Percentiles rank a stretch among this genome's conserved stretches.
phyloP scores from a whole-genome alignment of 768 basidiomycete species.

The Pleurotus platypus region DNA sequence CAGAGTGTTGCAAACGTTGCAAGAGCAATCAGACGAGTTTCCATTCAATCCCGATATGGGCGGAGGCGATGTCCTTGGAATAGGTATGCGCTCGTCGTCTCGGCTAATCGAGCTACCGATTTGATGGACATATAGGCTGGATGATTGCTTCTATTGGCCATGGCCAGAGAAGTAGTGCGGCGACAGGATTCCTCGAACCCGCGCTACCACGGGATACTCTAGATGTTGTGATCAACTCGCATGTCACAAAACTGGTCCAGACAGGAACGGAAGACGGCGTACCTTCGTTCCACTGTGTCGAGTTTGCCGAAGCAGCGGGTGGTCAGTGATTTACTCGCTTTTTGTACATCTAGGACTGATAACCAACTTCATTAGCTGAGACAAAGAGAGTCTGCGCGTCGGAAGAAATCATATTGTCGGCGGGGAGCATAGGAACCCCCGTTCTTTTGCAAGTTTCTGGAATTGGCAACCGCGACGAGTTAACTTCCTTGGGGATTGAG shows the following conservation, averaged over 20 bases:
- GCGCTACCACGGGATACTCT: slow-evolving; percentile 20
- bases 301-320: slow-evolving; percentile 11
- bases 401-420: slow-evolving; percentile 26
- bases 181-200: slow-evolving; percentile 28
- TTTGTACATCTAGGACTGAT: no score
- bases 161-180: slow-evolving; percentile 31
- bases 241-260: slow-evolving; percentile 12
- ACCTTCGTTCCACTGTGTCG: slow-evolving; percentile 14
- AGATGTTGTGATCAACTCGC: slow-evolving; percentile 16
- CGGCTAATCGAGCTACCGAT: neutral
- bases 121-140: slow-evolving; percentile 20
- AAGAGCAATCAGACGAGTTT: slow-evolving; percentile 26
- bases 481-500: slow-evolving; percentile 10
- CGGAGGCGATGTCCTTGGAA: slow-evolving; percentile 27
- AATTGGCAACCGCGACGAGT: slow-evolving; percentile 15
- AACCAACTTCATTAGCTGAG: neutral
- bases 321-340: neutral
- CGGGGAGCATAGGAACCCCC: slow-evolving; percentile 24
- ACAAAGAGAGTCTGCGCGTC: neutral
- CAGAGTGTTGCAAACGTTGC: slow-evolving; percentile 27
- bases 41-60: slow-evolving; percentile 31
- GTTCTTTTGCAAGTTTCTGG: slow-evolving; percentile 20
- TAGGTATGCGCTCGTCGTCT: slow-evolving; percentile 16
- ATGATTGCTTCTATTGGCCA: slow-evolving; percentile 26
- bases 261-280: neutral